Conservation (phyloP, 805 yeast genomes). For the Monosporozyma servazzii region DNA sequence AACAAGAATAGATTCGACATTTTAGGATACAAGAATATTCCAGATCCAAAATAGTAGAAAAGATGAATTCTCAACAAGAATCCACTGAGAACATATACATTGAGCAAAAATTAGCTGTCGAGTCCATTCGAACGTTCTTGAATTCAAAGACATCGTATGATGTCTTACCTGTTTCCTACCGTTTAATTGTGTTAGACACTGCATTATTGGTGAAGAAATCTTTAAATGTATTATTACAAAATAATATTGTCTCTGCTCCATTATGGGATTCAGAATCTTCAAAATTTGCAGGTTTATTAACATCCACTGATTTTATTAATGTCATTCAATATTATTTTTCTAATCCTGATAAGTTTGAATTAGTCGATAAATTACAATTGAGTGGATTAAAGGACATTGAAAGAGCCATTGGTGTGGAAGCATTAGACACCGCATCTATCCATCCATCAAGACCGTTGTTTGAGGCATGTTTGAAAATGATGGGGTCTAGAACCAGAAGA, state of each 20-base stretch:
- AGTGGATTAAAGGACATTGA: slow-evolving; percentile 84
- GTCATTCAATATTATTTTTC: slow-evolving; percentile 91
- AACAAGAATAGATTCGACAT: background rate
- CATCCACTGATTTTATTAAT: slow-evolving; percentile 86
- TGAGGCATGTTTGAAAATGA: slow-evolving; percentile 90
- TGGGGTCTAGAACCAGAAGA: slow-evolving; percentile 80
- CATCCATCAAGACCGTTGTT: slow-evolving; percentile 85
- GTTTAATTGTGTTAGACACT: slow-evolving; percentile 89
- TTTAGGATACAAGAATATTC: background rate
- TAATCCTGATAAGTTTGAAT: slow-evolving; percentile 77
- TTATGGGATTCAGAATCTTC: slow-evolving; percentile 88
- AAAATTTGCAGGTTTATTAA: slow-evolving; percentile 86
- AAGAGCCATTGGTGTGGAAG: slow-evolving; percentile 74
- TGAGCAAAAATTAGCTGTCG: slow-evolving; percentile 68
- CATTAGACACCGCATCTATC: slow-evolving; percentile 75
- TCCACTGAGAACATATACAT: slow-evolving; percentile 5
- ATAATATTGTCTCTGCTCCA: slow-evolving; percentile 93
- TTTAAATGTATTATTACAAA: slow-evolving; percentile 79
- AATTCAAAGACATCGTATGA: slow-evolving; percentile 92
- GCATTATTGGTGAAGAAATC: slow-evolving; percentile 84
- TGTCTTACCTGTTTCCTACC: slow-evolving; percentile 88
- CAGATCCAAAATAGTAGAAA: background rate
- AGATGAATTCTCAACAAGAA: slow-evolving; percentile 2
- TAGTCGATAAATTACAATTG: slow-evolving; percentile 75
- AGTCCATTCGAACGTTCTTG: slow-evolving; percentile 74